Conservation (phyloP, 2,329 filamentous ascomycete genomes). For the Fusarium temperatum region DNA sequence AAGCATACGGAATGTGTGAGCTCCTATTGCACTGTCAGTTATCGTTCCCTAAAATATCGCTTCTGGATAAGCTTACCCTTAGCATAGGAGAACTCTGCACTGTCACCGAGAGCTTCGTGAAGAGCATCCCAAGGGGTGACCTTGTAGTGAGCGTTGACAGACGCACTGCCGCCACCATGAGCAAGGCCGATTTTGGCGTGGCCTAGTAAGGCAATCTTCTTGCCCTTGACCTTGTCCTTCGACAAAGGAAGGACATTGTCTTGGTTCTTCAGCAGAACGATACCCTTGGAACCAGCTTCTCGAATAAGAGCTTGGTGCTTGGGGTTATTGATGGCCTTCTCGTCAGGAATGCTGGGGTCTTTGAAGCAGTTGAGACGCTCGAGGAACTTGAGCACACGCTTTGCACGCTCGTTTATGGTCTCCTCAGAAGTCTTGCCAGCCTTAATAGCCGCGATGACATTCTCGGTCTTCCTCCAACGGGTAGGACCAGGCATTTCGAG, state of each 20-base stretch:
- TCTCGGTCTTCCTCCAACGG: conserved; percentile 41
- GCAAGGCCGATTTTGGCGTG: conserved; percentile 47
- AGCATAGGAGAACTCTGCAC: conserved; percentile 44
- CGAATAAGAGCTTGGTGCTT: conserved; percentile 45
- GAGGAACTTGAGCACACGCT: conserved; percentile 43
- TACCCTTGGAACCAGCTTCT: conserved; percentile 57
- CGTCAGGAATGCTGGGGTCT: conserved; percentile 40
- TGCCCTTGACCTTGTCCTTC: conserved; percentile 44
- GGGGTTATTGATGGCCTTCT: conserved; percentile 44
- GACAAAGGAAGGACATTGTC: conserved; percentile 65
- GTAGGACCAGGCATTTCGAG: conserved; percentile 52
- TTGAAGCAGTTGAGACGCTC: conserved; percentile 44
- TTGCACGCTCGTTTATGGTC: conserved; percentile 44
- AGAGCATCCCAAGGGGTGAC: conserved; percentile 49
- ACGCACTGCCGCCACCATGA: conserved; percentile 51
- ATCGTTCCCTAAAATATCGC: fast-evolving
- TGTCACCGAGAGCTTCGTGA: conserved; percentile 39
- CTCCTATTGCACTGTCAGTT: conserved; percentile 28
- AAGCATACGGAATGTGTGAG: conserved; percentile 41
- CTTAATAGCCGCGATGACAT: conserved; percentile 45
- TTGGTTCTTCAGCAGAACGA: conserved; percentile 72
- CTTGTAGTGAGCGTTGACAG: conserved; percentile 48
- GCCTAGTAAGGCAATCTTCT: conserved; percentile 47
- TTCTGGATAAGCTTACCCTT: conserved; percentile 30
- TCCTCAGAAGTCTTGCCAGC: conserved; percentile 43